A percentile compares a stretch with the other conserved stretches of the same genome.
Evolutionary conservation across 2,329 filamentous ascomycete genomes (phyloP).

Genomic region (Hawksworthiomyces lignivorus): DNA sequence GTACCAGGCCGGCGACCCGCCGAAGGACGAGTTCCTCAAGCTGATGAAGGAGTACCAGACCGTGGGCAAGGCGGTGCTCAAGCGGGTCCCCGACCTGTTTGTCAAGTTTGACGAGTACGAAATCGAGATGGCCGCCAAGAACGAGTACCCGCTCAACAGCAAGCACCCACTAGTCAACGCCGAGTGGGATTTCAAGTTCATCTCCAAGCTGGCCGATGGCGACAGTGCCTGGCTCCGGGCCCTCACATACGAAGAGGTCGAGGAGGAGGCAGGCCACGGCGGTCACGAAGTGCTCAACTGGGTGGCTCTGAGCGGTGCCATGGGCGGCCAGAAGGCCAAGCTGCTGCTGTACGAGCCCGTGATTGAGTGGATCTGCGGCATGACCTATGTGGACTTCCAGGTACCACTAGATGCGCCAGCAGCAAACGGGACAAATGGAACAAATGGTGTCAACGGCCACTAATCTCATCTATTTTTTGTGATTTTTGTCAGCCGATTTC

Average conservation of each 20-base stretch:
- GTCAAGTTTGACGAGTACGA: constrained; percentile 14
- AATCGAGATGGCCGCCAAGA: constrained; percentile 14
- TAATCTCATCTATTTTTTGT: no score
- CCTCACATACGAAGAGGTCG: constrained; percentile 14
- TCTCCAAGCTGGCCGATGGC: constrained; percentile 7
- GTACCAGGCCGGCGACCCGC: constrained; percentile 13
- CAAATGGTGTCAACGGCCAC: neutral
- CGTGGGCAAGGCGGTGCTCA: constrained; percentile 12
- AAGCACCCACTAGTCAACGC: constrained; percentile 14
- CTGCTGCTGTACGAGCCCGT: constrained; percentile 15
- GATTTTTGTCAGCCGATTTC: no score
- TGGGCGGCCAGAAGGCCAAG: constrained; percentile 13
- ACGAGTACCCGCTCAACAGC: constrained; percentile 16
- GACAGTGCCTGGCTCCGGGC: constrained; percentile 9
- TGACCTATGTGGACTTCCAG: constrained; percentile 14
- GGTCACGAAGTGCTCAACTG: constrained; percentile 16
- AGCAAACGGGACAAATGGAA: neutral
- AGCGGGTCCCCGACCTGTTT: constrained; percentile 12
- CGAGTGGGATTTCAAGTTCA: constrained; percentile 13
- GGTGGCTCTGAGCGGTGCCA: constrained; percentile 13
- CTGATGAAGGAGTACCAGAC: constrained; percentile 17
- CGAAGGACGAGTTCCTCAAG: constrained; percentile 14
- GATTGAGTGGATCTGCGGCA: constrained; percentile 15
- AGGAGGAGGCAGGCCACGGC: constrained; percentile 14
- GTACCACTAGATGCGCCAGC: neutral